These are phyloP conservation scores for Capsella rubella DNA, from an alignment of 441 rosid species.

Conservation along the genomic window DNA sequence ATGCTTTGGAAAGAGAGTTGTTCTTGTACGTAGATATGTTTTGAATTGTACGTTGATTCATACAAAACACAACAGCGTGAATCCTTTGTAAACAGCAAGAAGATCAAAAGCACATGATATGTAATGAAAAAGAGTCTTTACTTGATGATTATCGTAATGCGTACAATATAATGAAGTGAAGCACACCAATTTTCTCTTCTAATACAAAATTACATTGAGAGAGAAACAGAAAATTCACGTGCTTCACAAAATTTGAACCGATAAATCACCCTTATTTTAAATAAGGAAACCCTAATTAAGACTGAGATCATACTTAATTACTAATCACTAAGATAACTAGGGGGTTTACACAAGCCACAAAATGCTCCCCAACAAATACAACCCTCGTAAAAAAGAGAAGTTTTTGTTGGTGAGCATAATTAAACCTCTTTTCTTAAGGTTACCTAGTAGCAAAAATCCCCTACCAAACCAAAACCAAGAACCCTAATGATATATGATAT, in stretches of 20 bases:
- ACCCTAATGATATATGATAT: constrained; percentile 20
- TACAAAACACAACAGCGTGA: constrained; percentile 1
- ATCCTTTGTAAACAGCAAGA: neutral
- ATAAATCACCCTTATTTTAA: constrained; percentile 41
- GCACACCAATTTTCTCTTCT: constrained; percentile 80
- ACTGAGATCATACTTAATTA: constrained; percentile 25
- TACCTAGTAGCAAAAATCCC: neutral
- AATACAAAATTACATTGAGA: constrained; percentile 36
- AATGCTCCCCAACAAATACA: constrained; percentile 88
- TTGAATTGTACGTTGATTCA: constrained; percentile 3
- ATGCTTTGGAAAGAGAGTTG: neutral
- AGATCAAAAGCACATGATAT: constrained; percentile 6
- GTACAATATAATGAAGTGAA: constrained; percentile 67
- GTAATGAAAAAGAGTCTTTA: constrained; percentile 27
- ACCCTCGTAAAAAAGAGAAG: constrained; percentile 67
- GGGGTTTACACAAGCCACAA: constrained; percentile 49
- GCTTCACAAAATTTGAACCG: constrained; percentile 65
- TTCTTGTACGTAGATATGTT: neutral
- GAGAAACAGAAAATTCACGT: constrained; percentile 78
- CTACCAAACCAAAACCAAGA: constrained; percentile 19
- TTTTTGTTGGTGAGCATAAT: constrained; percentile 92
- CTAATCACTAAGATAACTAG: constrained; percentile 38
- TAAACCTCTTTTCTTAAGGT: constrained; percentile 35
- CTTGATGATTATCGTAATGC: constrained; percentile 18
- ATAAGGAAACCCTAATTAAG: neutral